phyloP scores from a whole-genome alignment of 2,329 filamentous ascomycete species.

The Diaporthe destruens region DNA sequence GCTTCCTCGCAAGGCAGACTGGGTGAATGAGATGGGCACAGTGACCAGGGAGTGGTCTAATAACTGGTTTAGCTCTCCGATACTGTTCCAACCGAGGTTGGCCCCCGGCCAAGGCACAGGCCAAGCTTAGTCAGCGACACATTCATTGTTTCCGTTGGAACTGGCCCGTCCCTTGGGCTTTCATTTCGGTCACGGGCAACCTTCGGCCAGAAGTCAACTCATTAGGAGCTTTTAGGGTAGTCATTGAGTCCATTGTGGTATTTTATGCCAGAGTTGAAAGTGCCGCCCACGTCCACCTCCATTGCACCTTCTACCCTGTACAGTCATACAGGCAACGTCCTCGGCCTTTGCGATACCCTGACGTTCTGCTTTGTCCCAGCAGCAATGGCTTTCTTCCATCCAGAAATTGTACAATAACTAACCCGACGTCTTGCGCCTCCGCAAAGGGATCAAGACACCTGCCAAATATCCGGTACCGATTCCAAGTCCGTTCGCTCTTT shows the following conservation, averaged over 20 bases:
- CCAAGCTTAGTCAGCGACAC: constrained; percentile 24
- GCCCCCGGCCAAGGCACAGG: constrained; percentile 5
- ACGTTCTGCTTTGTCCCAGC: constrained; percentile 12
- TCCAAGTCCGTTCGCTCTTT: constrained; percentile 35
- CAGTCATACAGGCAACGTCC: constrained; percentile 23
- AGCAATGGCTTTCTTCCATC: constrained; percentile 16
- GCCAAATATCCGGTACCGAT: constrained; percentile 12
- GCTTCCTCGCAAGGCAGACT: background rate
- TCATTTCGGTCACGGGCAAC: background rate
- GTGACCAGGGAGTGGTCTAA: background rate
- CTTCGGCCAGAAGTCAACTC: background rate
- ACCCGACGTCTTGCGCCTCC: background rate
- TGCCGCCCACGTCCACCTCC: constrained; percentile 1
- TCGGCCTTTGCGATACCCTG: constrained; percentile 13
- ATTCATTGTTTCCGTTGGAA: background rate
- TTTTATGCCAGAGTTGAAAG: constrained; percentile 27
- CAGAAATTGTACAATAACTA: constrained; percentile 16
- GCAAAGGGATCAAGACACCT: constrained; percentile 1
- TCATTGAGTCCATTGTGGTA: constrained; percentile 11
- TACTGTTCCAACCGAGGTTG: background rate
- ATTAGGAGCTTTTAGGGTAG: background rate
- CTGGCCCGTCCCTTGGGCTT: background rate
- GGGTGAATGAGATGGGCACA: background rate
- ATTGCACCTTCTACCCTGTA: constrained; percentile 8
- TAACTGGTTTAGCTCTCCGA: background rate